These are phyloP conservation scores for Cylindrotheca closterium DNA, from an alignment of 108 stramenopile species.

Conservation along the genomic window DNA sequence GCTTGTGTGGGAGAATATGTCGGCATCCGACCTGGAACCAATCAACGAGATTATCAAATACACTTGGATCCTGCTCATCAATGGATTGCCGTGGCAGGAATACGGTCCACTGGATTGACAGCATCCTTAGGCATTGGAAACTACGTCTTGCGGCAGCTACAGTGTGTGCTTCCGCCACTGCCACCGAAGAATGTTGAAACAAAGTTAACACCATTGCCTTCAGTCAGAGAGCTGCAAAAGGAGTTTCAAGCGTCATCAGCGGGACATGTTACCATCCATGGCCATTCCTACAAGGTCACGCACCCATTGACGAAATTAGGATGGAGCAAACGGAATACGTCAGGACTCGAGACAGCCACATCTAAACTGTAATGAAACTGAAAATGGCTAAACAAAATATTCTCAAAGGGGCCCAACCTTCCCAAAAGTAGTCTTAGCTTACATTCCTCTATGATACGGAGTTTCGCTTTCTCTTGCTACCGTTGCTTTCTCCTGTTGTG, in stretches of 20 bases:
- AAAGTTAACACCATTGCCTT: constrained; percentile 54
- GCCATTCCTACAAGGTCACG: constrained; percentile 58
- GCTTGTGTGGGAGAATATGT: constrained; percentile 69
- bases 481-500: not conserved
- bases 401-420: no score
- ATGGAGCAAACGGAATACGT: constrained; percentile 26
- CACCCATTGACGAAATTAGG: constrained; percentile 73
- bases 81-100: constrained; percentile 75
- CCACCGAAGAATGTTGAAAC: not conserved
- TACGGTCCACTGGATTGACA: constrained; percentile 80
- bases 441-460: not conserved
- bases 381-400: no score
- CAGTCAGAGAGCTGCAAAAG: constrained; percentile 39
- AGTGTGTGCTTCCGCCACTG: constrained; percentile 15
- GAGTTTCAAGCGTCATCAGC: constrained; percentile 50
- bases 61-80: constrained; percentile 23
- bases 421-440: no score
- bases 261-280: constrained; percentile 48
- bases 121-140: constrained; percentile 77
- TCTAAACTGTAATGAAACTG: no score
- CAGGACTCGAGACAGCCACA: no score
- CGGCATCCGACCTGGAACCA: constrained; percentile 77
- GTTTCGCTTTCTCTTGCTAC: not conserved
- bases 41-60: constrained; percentile 80
- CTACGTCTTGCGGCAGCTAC: constrained; percentile 50